A percentile compares a stretch with the other conserved stretches of the same genome.
Evolutionary conservation across 2,329 filamentous ascomycete genomes (phyloP).

Genomic region (Ophiostoma quercus): DNA sequence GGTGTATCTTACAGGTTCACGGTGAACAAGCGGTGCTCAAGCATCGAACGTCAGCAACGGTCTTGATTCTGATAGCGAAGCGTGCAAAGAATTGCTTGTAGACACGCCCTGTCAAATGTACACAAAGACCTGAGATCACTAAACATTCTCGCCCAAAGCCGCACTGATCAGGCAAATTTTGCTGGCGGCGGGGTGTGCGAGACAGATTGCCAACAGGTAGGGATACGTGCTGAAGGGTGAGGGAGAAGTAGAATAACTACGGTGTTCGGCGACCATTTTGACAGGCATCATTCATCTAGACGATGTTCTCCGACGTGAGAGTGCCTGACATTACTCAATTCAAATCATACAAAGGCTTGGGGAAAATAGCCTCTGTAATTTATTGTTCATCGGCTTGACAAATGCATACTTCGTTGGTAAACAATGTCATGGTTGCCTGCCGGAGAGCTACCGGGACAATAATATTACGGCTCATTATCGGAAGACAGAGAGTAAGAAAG

Average conservation of each 20-base stretch:
- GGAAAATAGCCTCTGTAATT: too few relatives aligned
- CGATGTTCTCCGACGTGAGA: not conserved
- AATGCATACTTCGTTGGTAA: not conserved
- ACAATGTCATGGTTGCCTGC: not conserved
- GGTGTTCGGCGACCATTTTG: not conserved
- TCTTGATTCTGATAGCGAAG: too few relatives aligned
- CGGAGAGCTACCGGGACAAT: not conserved
- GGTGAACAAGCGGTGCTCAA: not conserved
- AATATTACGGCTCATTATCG: not conserved
- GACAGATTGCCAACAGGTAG: not conserved
- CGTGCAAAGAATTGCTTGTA: too few relatives aligned
- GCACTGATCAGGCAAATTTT: not conserved
- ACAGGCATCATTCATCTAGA: not conserved
- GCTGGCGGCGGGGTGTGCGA: not conserved
- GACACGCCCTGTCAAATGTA: too few relatives aligned
- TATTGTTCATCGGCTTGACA: not conserved
- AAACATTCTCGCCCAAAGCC: not conserved
- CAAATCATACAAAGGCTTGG: not conserved
- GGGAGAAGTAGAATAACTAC: constrained; percentile 5
- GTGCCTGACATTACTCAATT: not conserved
- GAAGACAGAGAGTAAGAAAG: not conserved
- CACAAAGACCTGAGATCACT: not conserved
- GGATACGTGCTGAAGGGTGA: not conserved
- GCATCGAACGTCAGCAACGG: not conserved
- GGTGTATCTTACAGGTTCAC: not conserved